Conservation (phyloP, 768 basidiomycete genomes). For the Agaricus subrufescens region DNA sequence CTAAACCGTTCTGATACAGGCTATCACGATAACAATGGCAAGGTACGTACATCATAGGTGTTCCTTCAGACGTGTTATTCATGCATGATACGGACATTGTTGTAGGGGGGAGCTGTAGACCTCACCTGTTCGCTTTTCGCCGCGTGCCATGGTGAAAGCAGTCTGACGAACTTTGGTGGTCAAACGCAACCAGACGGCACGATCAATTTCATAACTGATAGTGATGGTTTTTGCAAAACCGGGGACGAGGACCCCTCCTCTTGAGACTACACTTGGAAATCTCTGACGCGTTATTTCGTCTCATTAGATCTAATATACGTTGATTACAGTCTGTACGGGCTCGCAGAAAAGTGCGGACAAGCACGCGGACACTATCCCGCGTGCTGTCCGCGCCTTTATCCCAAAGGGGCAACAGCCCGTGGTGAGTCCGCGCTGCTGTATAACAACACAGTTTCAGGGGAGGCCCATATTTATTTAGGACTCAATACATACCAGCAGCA, state of each 20-base stretch:
- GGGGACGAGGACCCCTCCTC: background rate
- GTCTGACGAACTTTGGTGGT: constrained; percentile 37
- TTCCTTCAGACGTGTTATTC: background rate
- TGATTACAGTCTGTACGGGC: no score
- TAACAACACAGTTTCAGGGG: no score
- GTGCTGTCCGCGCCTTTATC: no score
- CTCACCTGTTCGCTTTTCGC: constrained; percentile 42
- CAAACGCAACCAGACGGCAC: constrained; percentile 40
- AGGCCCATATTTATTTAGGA: no score
- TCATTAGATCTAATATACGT: no score
- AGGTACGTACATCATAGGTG: constrained; percentile 18
- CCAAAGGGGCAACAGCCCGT: no score
- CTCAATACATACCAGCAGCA: no score
- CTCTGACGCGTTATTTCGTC: no score
- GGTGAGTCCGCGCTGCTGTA: no score
- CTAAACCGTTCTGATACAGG: constrained; percentile 17
- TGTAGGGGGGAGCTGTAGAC: constrained; percentile 35
- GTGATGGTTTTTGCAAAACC: constrained; percentile 38
- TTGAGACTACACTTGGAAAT: no score
- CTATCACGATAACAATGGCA: constrained; percentile 45
- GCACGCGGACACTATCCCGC: no score
- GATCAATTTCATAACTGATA: constrained; percentile 36
- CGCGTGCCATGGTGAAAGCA: constrained; percentile 29
- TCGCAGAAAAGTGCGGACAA: no score
- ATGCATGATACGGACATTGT: background rate